These are phyloP conservation scores for Periconia sp. DNA, from an alignment of 2,329 filamentous ascomycete species.

Conservation along the genomic window DNA sequence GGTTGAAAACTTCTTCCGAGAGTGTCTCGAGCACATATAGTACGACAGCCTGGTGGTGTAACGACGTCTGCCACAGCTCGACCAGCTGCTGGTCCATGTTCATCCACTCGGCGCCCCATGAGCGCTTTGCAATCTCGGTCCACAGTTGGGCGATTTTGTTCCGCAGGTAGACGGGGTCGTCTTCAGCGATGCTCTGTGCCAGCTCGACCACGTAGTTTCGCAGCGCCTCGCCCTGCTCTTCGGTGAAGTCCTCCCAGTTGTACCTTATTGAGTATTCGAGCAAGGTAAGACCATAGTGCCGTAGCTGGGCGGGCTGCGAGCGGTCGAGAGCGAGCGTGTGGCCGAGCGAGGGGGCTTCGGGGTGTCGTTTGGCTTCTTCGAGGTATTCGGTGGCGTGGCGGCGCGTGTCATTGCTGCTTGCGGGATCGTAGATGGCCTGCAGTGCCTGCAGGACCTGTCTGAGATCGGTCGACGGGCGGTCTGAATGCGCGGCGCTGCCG, in stretches of 20 bases:
- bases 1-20: conserved; percentile 91
- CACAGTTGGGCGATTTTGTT: conserved; percentile 96
- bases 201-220: conserved; percentile 80
- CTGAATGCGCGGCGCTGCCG: conserved; percentile 18
- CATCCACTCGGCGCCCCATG: conserved; percentile 92
- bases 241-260: conserved; percentile 76
- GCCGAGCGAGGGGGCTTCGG: conserved; percentile 82
- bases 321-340: conserved; percentile 80
- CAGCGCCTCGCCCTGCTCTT: conserved; percentile 71
- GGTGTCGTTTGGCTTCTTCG: conserved; percentile 80
- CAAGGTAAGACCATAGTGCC: conserved; percentile 91
- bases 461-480: conserved; percentile 47
- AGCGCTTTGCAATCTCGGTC: conserved; percentile 92
- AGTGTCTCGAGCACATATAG: conserved; percentile 87
- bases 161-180: conserved; percentile 81
- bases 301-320: conserved; percentile 78
- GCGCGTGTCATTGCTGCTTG: conserved; percentile 80
- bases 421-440: conserved; percentile 82
- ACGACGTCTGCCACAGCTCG: conserved; percentile 72
- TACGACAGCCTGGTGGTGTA: conserved; percentile 82
- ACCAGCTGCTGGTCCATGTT: conserved; percentile 89
- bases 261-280: conserved; percentile 90
- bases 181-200: conserved; percentile 70
- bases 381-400: conserved; percentile 84
- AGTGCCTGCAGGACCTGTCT: conserved; percentile 82